These are phyloP conservation scores for Nadsonia commutata DNA, from an alignment of 1,139 yeast species.

Conservation along the genomic window DNA sequence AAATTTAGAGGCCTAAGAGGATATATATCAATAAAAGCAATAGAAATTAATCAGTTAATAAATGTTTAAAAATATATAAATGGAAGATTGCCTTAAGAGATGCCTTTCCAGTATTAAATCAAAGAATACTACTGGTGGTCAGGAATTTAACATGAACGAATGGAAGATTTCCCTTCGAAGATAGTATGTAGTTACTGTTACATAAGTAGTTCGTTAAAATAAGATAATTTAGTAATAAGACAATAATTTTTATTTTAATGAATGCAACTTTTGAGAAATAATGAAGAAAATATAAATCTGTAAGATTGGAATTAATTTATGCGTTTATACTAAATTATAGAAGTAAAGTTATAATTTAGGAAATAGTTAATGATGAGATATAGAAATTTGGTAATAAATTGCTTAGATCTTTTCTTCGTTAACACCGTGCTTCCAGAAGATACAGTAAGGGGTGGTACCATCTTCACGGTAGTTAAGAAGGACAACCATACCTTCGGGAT, in stretches of 20 bases:
- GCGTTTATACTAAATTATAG: not conserved
- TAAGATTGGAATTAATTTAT: not conserved
- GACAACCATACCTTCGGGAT: constrained; percentile 97
- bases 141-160: too few relatives aligned
- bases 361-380: not conserved
- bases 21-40: too few relatives aligned
- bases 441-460: constrained; percentile 94
- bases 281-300: not conserved
- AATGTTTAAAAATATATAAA: too few relatives aligned
- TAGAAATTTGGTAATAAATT: constrained; percentile 2
- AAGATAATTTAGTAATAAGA: not conserved
- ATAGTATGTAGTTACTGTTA: too few relatives aligned
- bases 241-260: not conserved
- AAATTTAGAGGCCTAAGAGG: too few relatives aligned
- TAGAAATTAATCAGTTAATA: too few relatives aligned
- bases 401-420: constrained; percentile 71
- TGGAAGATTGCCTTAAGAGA: too few relatives aligned
- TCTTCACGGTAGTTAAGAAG: constrained; percentile 99
- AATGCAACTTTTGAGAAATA: not conserved
- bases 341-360: not conserved
- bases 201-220: not conserved
- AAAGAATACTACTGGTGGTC: too few relatives aligned
- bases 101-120: too few relatives aligned
- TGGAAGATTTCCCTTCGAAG: too few relatives aligned
- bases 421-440: constrained; percentile 98